Evolutionary conservation across 2,329 filamentous ascomycete species (phyloP).

Genomic region (Penicillium sp.): DNA sequence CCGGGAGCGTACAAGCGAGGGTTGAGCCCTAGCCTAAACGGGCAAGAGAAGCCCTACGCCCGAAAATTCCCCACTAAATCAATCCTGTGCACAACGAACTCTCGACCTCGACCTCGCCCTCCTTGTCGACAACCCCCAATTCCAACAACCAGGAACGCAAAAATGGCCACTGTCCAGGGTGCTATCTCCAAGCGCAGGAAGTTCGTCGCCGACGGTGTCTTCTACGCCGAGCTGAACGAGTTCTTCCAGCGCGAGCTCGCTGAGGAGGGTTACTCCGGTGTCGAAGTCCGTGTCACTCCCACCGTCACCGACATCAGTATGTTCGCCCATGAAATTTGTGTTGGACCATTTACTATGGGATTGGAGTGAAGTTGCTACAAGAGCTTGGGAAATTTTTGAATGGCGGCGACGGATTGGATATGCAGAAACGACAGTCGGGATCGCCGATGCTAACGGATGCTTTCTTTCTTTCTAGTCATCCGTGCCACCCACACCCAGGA

Average conservation of each 20-base stretch:
- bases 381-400: constrained; percentile 6
- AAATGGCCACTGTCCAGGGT: constrained; percentile 50
- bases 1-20: constrained; percentile 32
- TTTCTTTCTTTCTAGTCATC: constrained; percentile 60
- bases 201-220: constrained; percentile 97
- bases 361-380: constrained; percentile 5
- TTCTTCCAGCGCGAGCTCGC: constrained; percentile 99
- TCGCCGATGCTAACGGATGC: constrained; percentile 31
- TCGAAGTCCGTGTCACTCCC: constrained; percentile 99
- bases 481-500: constrained; percentile 99
- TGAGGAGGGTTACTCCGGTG: constrained; percentile 99
- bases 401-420: constrained; percentile 1
- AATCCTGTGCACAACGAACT: constrained; percentile 31
- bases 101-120: constrained; percentile 33
- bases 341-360: constrained; percentile 14
- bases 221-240: constrained; percentile 99
- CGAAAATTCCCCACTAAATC: constrained; percentile 41
- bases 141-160: constrained; percentile 38
- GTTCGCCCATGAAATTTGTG: constrained; percentile 30
- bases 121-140: constrained; percentile 34
- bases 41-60: constrained; percentile 31
- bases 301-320: constrained; percentile 98
- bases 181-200: constrained; percentile 54
- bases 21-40: constrained; percentile 40
- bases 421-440: constrained; percentile 3